Conservation (phyloP, 2,329 filamentous ascomycete genomes). For the Volutella citrinella region DNA sequence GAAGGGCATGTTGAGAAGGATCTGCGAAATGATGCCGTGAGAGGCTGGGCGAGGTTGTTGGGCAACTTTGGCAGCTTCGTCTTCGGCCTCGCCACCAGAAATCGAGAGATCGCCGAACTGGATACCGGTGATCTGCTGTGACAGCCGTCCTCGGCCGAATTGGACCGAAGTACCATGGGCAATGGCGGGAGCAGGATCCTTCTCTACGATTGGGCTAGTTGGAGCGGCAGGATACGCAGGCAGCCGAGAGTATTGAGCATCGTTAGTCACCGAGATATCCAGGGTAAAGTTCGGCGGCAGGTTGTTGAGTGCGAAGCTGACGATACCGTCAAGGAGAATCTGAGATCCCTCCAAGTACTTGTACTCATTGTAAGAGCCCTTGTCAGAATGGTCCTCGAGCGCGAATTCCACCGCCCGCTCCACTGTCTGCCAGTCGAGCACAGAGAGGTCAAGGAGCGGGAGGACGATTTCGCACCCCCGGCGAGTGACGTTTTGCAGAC, state of each 20-base stretch:
- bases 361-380: slow-evolving; percentile 43
- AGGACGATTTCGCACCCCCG: slow-evolving; percentile 60
- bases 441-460: too few relatives aligned
- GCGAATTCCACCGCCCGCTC: slow-evolving; percentile 60
- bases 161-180: slow-evolving; percentile 37
- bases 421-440: slow-evolving; percentile 61
- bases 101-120: slow-evolving; percentile 66
- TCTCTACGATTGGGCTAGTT: slow-evolving; percentile 8
- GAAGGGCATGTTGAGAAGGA: slow-evolving; percentile 70
- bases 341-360: slow-evolving; percentile 51
- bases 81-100: slow-evolving; percentile 22
- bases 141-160: slow-evolving; percentile 38
- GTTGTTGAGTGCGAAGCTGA: slow-evolving; percentile 58
- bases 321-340: slow-evolving; percentile 50
- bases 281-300: slow-evolving; percentile 60
- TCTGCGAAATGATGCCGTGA: slow-evolving; percentile 57
- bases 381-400: slow-evolving; percentile 37
- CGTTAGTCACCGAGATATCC: slow-evolving; percentile 41
- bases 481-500: slow-evolving; percentile 51
- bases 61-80: slow-evolving; percentile 27
- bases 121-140: slow-evolving; percentile 58
- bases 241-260: slow-evolving; percentile 38
- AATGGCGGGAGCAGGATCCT: slow-evolving; percentile 23
- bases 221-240: slow-evolving; percentile 22
- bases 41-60: slow-evolving; percentile 29